These are phyloP conservation scores for Emergomyces africanus DNA, from an alignment of 2,329 filamentous ascomycete species.

Conservation along the genomic window DNA sequence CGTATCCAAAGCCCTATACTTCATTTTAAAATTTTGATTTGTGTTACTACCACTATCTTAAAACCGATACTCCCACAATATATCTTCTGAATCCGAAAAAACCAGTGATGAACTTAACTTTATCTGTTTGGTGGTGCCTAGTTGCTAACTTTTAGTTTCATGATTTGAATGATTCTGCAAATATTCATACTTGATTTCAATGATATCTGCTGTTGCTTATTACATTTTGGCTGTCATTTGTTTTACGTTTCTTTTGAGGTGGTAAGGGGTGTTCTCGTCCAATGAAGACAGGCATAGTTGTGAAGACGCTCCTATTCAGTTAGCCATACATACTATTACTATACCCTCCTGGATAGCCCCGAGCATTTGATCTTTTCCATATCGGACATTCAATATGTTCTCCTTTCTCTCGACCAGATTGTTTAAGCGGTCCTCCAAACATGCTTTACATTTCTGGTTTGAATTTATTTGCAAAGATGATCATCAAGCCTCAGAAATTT, in stretches of 20 bases:
- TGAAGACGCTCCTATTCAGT: not conserved
- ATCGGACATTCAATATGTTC: not conserved
- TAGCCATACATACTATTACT: not conserved
- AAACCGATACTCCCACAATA: not conserved
- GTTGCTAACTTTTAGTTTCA: not conserved
- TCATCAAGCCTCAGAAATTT: not conserved
- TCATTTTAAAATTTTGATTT: not conserved
- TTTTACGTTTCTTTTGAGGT: not conserved
- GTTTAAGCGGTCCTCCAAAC: not conserved
- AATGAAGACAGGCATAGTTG: not conserved
- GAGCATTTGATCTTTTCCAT: no score
- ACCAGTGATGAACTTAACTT: not conserved
- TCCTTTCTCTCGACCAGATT: no score
- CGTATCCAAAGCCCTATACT: not conserved
- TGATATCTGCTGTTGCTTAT: not conserved
- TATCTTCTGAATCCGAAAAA: not conserved
- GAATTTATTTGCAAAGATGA: not conserved
- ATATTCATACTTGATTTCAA: not conserved
- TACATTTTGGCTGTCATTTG: not conserved
- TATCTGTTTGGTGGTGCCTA: not conserved
- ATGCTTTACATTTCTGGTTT: not conserved
- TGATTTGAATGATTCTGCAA: not conserved
- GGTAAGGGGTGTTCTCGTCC: not conserved
- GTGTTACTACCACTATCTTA: not conserved
- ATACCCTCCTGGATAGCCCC: not conserved